These are phyloP conservation scores for Paramecium pentaurelia DNA, from an alignment of 73 alveolate genomes.

Conservation along the genomic window DNA sequence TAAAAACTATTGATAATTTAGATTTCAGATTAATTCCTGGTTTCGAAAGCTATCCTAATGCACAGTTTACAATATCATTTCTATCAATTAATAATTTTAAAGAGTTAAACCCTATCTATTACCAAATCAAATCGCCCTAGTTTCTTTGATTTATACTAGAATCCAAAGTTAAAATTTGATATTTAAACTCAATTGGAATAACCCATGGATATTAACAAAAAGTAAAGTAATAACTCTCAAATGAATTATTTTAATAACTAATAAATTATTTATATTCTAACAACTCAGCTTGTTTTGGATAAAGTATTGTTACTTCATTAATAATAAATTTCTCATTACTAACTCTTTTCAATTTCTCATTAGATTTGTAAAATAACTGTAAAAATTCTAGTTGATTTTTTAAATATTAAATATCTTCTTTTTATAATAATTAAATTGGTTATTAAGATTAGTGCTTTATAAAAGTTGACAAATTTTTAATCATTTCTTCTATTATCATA, in stretches of 20 bases:
- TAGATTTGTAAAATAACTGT: background rate
- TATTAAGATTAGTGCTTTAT: background rate
- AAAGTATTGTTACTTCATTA: background rate
- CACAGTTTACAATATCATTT: background rate
- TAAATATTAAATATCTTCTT: background rate
- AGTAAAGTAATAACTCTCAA: background rate
- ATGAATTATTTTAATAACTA: background rate
- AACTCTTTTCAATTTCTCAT: background rate
- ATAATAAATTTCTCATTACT: background rate
- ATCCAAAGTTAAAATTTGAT: background rate
- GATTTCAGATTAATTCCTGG: constrained; percentile 57
- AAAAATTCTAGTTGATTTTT: background rate
- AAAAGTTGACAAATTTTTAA: background rate
- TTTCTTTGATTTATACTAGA: background rate
- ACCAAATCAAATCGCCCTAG: background rate
- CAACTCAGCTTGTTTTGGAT: background rate
- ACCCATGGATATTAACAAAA: constrained; percentile 8
- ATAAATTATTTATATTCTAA: background rate
- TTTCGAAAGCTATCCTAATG: background rate
- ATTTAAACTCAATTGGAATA: background rate
- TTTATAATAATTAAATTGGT: background rate
- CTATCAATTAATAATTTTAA: background rate
- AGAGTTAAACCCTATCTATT: background rate
- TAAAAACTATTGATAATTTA: constrained; percentile 86
- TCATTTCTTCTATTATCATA: background rate